Evolutionary conservation across 2,329 filamentous ascomycete genomes (phyloP).

Genomic region (Huntiella omanensis): DNA sequence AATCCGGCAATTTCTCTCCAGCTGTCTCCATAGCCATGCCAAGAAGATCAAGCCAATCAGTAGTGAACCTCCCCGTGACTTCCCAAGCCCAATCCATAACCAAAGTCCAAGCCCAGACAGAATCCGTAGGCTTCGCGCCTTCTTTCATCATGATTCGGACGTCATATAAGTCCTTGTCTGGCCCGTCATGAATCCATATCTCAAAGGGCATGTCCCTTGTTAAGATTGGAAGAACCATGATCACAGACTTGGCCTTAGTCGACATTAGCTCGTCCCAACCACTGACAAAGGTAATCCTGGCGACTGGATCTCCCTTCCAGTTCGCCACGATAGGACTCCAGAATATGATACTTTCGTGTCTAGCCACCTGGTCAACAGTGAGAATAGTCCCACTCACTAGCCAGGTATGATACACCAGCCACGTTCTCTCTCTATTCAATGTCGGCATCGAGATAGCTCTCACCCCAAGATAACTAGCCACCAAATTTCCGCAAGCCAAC

Average conservation of each 20-base stretch:
- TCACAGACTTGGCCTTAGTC: too few relatives aligned
- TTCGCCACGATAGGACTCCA: constrained; percentile 20
- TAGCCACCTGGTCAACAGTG: constrained; percentile 45
- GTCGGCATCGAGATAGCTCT: constrained; percentile 41
- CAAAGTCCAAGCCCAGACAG: constrained; percentile 20
- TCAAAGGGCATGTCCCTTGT: constrained; percentile 11
- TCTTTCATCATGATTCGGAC: constrained; percentile 21
- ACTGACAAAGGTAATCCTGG: constrained; percentile 23
- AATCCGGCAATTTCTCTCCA: background rate
- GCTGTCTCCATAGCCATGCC: background rate
- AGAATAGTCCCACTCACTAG: constrained; percentile 31
- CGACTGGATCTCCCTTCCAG: constrained; percentile 14
- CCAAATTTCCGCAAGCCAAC: constrained; percentile 58
- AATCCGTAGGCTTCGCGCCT: constrained; percentile 16
- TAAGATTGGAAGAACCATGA: constrained; percentile 15
- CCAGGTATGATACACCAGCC: constrained; percentile 49
- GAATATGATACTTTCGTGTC: constrained; percentile 43
- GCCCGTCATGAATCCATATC: constrained; percentile 4
- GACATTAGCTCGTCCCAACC: constrained; percentile 23
- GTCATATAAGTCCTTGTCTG: constrained; percentile 11
- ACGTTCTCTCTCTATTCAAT: constrained; percentile 74
- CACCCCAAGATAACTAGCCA: constrained; percentile 75
- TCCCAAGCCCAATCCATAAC: constrained; percentile 21
- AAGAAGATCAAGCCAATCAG: background rate
- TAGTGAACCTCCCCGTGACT: constrained; percentile 12